A percentile compares a stretch with the other conserved stretches of the same genome.
phyloP scores from a whole-genome alignment of 148 eudicot species.

The Polygonum aviculare region DNA sequence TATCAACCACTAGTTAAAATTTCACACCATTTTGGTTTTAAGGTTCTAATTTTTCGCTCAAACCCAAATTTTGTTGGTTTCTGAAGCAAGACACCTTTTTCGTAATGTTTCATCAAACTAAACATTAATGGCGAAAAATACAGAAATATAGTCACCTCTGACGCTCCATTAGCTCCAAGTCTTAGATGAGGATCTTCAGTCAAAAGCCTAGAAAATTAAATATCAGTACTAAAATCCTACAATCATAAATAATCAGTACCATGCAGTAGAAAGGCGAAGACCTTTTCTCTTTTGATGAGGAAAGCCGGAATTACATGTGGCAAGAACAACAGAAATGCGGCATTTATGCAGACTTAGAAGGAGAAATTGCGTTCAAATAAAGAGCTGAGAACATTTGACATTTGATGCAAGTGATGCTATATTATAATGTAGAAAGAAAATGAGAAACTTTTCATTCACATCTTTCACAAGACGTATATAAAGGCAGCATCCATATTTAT shows the following conservation, averaged over 20 bases:
- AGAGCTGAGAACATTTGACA: neutral
- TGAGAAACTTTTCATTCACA: neutral
- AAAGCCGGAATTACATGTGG: neutral
- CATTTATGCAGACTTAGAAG: neutral
- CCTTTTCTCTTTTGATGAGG: neutral
- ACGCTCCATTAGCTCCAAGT: slow-evolving; percentile 93
- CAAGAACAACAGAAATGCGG: neutral
- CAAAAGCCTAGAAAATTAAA: slow-evolving; percentile 42
- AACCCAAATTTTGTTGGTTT: neutral
- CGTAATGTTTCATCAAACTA: neutral
- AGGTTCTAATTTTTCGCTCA: neutral
- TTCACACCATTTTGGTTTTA: neutral
- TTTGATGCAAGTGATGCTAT: neutral
- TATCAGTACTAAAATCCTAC: neutral
- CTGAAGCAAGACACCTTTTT: neutral
- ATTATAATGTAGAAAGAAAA: neutral
- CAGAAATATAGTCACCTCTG: slow-evolving; percentile 53
- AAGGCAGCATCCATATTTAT: neutral
- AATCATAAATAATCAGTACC: neutral
- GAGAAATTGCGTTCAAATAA: neutral
- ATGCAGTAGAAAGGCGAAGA: neutral
- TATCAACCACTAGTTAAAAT: neutral
- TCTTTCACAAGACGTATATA: neutral
- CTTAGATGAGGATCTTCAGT: slow-evolving; percentile 91
- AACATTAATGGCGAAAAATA: neutral